Evolutionary conservation across 805 yeast genomes (phyloP), one percentile per base, ranked within the genome.

Genomic region (Candida stauntonica): DNA sequence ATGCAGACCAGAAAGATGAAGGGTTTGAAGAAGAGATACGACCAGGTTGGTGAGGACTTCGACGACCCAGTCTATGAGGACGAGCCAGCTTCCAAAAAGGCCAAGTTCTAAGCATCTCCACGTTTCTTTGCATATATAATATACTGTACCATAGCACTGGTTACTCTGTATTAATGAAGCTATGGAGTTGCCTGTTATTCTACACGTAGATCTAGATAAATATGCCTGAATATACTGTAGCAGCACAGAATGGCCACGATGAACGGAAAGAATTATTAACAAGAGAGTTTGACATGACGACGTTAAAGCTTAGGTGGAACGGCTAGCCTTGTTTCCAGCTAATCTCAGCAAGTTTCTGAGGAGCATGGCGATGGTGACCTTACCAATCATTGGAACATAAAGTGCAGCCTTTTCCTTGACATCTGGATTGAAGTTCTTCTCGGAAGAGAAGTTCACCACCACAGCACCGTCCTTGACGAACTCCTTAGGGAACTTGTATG

Each of bases 1-100:
- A 64, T 93, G 60, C 99, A 93, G 68, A 91, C 99, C 5, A 79
- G 99, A 67, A 93, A 93, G 79, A 87, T 93, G 96, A 93, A 93
- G 74, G 99, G 99, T 62, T 73, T 93, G 58, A 93, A 93, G 68
- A 73, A 85, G 39, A 78, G 75, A 61, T 89, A 73, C 54, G 96
- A 89, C 60, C 96, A 86, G 64, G 66, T 62, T 15, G 67, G 61
- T 31, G 72, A 64, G 20, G 77, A 75, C 29, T 42, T 42, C 31
- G 81, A 72, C 36, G 77, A 69, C 33, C 77, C 68, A 29, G 75
- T 68, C 4, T 67, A 65, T 30, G 71, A 61, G 8, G 66, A 56
- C 19, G 74, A 64, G 36, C 64, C 58, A 31, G 68, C 60, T 19
- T 47, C 57, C 15, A 61, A 62, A 42, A 55, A 51, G 41, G 48